Base-by-base conservation (phyloP, 176 grass and related monocot genomes). In the Avena sativa region DNA sequence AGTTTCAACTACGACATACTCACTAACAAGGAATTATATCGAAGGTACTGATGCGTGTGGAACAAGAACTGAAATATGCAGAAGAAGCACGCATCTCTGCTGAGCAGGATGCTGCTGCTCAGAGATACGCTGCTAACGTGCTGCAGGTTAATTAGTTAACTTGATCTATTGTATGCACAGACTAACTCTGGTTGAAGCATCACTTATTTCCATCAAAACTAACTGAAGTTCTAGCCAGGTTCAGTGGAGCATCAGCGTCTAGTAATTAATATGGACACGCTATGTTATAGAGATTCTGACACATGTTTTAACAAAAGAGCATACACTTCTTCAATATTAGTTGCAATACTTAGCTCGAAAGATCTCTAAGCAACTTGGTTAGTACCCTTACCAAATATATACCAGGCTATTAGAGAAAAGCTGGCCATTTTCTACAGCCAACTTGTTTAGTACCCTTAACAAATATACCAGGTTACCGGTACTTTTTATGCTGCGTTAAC, bases 31-130 rank as follows among this genome's bases (percentile, higher is more conserved):
- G 21, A 76, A 70, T 71, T 17, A 59, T 60, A 76, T 91, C 59
- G 50, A 88, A 99, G 97, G 86, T 99, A 57, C 84, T 99, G 83
- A 94, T 96, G 92, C 92, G 97, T 69, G 92, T 99, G 34, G 97
- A 99, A 81, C 97, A 99, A 94, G 97, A 99, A 90, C 92, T 96
- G 81, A 99, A 99, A 87, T 84, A 86, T 81, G 93, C 94, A 84
- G 97, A 99, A 86, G 97, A 99, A 91, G 97, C 97, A 80, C 97
- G 97, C 60, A 92, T 94, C 28, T 97, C 88, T 79, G 94, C 97
- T 36, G 97, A 99, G 83, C 97, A 99, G 90, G 97, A 97, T 90
- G 92, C 94, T 76, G 91, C 87, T 75, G 92, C 94, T 86, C 97
- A 99, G 87, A 93, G 88, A 93, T 96, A 97, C 1, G 94, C 94